Conservation (phyloP, 345 rosid species). For the Heritiera fomes region DNA sequence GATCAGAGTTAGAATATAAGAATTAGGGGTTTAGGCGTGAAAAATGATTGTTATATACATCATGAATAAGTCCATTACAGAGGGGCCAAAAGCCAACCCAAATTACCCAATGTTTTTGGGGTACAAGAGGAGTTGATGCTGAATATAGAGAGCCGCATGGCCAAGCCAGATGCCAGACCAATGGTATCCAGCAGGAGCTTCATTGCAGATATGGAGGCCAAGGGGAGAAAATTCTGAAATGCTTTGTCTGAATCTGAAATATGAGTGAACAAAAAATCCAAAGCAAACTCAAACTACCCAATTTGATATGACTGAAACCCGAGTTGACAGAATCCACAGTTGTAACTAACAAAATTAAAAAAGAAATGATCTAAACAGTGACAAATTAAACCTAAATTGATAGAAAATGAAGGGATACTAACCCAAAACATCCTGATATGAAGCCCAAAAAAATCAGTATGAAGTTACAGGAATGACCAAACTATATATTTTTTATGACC, state of each 20-base stretch:
- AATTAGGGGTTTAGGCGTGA: background rate
- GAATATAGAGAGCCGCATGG: background rate
- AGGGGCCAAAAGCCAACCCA: too few relatives aligned
- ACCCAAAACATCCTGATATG: too few relatives aligned
- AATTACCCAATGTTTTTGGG: background rate
- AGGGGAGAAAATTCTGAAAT: background rate
- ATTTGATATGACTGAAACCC: background rate
- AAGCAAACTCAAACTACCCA: background rate
- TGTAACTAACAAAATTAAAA: background rate
- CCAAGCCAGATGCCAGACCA: background rate
- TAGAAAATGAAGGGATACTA: too few relatives aligned
- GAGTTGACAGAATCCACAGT: background rate
- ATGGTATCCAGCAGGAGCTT: background rate
- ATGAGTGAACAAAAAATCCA: background rate
- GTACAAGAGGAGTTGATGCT: background rate
- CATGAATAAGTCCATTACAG: background rate
- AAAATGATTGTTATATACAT: too few relatives aligned
- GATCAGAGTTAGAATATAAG: background rate
- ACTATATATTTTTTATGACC: too few relatives aligned
- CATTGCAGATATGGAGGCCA: background rate
- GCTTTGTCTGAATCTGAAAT: background rate
- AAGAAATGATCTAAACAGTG: too few relatives aligned
- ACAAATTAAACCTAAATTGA: too few relatives aligned
- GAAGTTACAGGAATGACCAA: too few relatives aligned
- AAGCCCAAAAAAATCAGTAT: too few relatives aligned